Evolutionary conservation across 257 asterid genomes (phyloP).

Genomic region (Pogostemon cablin): DNA sequence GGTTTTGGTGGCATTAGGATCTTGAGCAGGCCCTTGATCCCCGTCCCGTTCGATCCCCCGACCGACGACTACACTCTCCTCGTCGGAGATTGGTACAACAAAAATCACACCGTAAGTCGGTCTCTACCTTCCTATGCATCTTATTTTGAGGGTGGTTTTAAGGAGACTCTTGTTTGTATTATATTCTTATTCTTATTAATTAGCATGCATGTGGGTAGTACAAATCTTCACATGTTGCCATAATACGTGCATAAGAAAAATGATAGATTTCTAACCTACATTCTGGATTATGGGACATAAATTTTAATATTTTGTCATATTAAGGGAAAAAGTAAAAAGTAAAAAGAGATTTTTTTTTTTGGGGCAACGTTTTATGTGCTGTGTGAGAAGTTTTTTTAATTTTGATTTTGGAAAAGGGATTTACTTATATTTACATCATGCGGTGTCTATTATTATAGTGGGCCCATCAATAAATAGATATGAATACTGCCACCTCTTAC

Average conservation of each 20-base stretch:
- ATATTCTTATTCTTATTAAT: too few relatives aligned
- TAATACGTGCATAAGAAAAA: not conserved
- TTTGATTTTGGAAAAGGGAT: not conserved
- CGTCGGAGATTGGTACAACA: conserved; percentile 73
- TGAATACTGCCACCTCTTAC: not conserved
- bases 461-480: conserved; percentile 28
- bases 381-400: not conserved
- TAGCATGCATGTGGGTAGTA: not conserved
- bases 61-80: conserved; percentile 50
- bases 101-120: conserved; percentile 60
- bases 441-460: conserved; percentile 34
- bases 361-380: not conserved
- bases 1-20: conserved; percentile 61
- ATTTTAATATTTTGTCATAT: not conserved
- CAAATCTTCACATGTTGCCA: not conserved
- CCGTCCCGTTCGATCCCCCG: conserved; percentile 55
- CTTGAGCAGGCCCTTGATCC: conserved; percentile 52
- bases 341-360: not conserved
- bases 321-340: not conserved
- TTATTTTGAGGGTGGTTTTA: not conserved
- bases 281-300: not conserved
- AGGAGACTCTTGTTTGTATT: too few relatives aligned
- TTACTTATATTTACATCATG: not conserved
- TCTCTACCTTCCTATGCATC: too few relatives aligned
- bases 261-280: not conserved